Percentiles rank a stretch among this genome's conserved stretches.
Conservation (phyloP, 768 basidiomycete genomes). For the Mycena rosella region DNA sequence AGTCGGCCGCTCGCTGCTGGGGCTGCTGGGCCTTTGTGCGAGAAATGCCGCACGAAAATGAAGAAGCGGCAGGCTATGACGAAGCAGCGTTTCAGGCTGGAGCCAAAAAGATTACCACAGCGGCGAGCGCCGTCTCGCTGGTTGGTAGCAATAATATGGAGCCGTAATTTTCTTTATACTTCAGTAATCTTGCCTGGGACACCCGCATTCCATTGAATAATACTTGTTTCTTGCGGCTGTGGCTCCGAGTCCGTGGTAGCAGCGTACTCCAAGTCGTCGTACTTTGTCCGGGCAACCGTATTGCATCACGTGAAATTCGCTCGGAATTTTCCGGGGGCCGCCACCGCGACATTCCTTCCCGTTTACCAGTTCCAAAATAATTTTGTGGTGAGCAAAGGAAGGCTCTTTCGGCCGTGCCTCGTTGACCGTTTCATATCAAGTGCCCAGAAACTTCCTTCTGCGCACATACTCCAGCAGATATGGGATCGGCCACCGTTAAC, state of each 20-base stretch:
- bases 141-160: background rate
- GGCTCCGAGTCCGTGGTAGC: too few relatives aligned
- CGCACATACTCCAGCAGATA: conserved; percentile 42
- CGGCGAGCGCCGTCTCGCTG: background rate
- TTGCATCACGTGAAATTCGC: too few relatives aligned
- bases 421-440: conserved; percentile 8
- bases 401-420: background rate
- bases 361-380: conserved; percentile 23
- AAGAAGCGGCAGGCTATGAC: conserved; percentile 60
- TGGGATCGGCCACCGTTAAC: conserved; percentile 84
- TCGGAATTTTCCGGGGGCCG: too few relatives aligned
- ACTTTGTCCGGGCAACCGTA: too few relatives aligned
- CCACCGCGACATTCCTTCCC: background rate
- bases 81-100: conserved; percentile 60
- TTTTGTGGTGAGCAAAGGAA: conserved; percentile 22
- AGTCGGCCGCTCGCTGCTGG: conserved; percentile 48
- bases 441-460: conserved; percentile 18
- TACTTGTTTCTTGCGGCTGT: too few relatives aligned
- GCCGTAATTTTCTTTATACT: background rate
- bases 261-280: too few relatives aligned
- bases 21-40: conserved; percentile 52
- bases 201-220: too few relatives aligned
- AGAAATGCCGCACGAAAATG: conserved; percentile 57
- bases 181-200: too few relatives aligned
- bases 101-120: conserved; percentile 47